phyloP scores from a whole-genome alignment of 2,329 filamentous ascomycete genomes.

The Beauveria pseudobassiana region DNA sequence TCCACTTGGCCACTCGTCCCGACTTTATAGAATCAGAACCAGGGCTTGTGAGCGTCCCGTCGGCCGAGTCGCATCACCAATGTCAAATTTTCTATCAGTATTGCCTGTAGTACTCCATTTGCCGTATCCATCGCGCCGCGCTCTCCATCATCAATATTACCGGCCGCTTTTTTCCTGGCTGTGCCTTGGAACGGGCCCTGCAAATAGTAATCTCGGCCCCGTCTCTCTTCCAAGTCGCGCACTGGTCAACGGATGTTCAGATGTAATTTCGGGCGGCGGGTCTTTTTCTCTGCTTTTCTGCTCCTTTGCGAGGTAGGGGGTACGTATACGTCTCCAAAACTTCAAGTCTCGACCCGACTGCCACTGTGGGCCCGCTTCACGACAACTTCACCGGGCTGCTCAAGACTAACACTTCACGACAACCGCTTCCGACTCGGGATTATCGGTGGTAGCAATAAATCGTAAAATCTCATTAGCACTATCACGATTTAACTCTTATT shows the following conservation, averaged over 20 bases:
- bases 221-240: background rate
- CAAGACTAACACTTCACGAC: no score
- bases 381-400: background rate
- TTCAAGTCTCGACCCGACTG: background rate
- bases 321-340: background rate
- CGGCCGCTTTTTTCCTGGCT: background rate
- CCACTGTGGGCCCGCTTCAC: background rate
- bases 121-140: no score
- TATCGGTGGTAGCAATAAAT: no score
- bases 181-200: background rate
- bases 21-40: no score
- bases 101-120: no score
- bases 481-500: no score
- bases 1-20: background rate
- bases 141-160: no score
- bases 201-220: background rate
- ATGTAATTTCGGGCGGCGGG: background rate
- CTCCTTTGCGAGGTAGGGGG: background rate
- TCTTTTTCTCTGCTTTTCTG: background rate
- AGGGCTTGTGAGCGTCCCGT: no score
- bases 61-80: no score
- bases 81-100: no score
- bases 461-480: no score
- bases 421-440: no score
- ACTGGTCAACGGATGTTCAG: background rate